Conservation (phyloP, 2,329 filamentous ascomycete genomes). For the Fusarium virguliforme region DNA sequence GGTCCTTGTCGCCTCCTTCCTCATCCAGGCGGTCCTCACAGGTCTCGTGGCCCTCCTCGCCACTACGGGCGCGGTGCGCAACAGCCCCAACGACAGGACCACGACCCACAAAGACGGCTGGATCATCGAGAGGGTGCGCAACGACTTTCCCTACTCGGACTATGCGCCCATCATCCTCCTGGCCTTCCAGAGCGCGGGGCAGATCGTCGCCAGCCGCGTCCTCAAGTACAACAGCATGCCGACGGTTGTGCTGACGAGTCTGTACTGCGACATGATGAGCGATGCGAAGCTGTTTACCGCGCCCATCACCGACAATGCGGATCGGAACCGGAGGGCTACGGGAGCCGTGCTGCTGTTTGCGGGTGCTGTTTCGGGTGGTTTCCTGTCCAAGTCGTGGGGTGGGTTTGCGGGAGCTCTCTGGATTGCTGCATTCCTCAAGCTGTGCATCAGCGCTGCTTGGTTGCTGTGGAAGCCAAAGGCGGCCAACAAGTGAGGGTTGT, state of each 20-base stretch:
- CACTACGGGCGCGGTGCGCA: slow-evolving; percentile 45
- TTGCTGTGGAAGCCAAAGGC: slow-evolving; percentile 48
- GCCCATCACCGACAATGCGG: slow-evolving; percentile 46
- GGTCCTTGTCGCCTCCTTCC: slow-evolving; percentile 47
- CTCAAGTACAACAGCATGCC: slow-evolving; percentile 52
- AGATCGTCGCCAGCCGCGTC: slow-evolving; percentile 49
- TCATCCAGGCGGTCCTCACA: slow-evolving; percentile 45
- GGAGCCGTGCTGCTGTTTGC: slow-evolving; percentile 47
- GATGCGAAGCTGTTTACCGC: slow-evolving; percentile 49
- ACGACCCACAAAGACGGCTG: slow-evolving; percentile 37
- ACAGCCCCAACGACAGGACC: slow-evolving; percentile 38
- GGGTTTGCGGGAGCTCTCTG: slow-evolving; percentile 50
- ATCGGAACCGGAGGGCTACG: slow-evolving; percentile 42
- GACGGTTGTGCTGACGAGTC: slow-evolving; percentile 48
- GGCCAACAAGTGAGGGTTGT: not conserved
- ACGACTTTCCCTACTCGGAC: slow-evolving; percentile 47
- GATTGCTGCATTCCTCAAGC: slow-evolving; percentile 50
- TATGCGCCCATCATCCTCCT: slow-evolving; percentile 48
- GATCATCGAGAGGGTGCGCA: slow-evolving; percentile 45
- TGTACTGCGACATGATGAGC: slow-evolving; percentile 52
- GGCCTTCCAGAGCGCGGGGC: slow-evolving; percentile 49
- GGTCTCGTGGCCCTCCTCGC: slow-evolving; percentile 48
- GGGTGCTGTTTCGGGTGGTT: slow-evolving; percentile 47
- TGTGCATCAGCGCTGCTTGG: slow-evolving; percentile 45
- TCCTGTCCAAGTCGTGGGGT: slow-evolving; percentile 50